phyloP scores from a whole-genome alignment of 805 yeast genomes.

The Candida nanaspora region DNA sequence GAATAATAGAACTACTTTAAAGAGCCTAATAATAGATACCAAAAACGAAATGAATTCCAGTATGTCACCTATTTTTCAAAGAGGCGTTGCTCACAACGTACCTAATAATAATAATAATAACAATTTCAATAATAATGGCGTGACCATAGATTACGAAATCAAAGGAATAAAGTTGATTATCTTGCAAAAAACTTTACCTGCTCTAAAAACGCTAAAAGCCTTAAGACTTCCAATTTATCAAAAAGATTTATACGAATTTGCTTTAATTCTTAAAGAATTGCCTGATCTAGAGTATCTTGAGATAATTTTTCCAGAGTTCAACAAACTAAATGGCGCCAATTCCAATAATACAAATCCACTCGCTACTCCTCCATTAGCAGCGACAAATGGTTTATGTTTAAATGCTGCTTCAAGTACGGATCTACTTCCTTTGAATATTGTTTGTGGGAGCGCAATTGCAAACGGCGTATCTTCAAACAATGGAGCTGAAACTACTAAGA shows the following conservation, averaged over 20 bases:
- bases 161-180: slow-evolving; percentile 4
- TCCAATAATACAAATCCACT: background rate
- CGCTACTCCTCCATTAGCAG: slow-evolving; percentile 1
- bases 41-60: slow-evolving; percentile 7
- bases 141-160: slow-evolving; percentile 3
- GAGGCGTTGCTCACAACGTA: background rate
- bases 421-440: background rate
- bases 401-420: background rate
- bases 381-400: too few relatives aligned
- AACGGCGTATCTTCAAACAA: too few relatives aligned
- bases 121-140: background rate
- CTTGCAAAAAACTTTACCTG: slow-evolving; percentile 5
- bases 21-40: slow-evolving; percentile 15
- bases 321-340: slow-evolving; percentile 2
- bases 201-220: slow-evolving; percentile 7
- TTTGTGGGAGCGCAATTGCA: slow-evolving; percentile 2
- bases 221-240: slow-evolving; percentile 13
- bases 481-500: too few relatives aligned
- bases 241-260: slow-evolving; percentile 4
- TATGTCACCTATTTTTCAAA: slow-evolving; percentile 1
- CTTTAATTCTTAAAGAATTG: slow-evolving; percentile 2
- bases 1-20: slow-evolving; percentile 7
- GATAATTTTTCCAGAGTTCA: slow-evolving; percentile 13
- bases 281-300: slow-evolving; percentile 11
- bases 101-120: slow-evolving; percentile 3